Evolutionary conservation across 140 eudicot genomes (phyloP).

Genomic region (Bidens hawaiensis): DNA sequence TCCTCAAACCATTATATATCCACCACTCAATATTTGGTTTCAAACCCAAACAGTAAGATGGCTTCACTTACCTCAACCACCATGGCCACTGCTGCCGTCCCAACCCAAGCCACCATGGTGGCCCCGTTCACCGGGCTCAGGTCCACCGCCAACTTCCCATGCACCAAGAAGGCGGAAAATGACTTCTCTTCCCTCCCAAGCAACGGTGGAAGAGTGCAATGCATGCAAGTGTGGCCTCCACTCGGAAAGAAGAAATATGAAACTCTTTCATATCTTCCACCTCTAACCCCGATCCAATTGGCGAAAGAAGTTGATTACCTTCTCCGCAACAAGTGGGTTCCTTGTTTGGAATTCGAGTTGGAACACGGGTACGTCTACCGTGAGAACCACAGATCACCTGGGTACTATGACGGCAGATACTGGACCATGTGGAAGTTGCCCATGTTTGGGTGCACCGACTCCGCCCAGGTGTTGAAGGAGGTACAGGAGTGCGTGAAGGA

Average conservation of each 20-base stretch:
- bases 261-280: slow-evolving; percentile 68
- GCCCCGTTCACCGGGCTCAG: slow-evolving; percentile 56
- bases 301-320: slow-evolving; percentile 67
- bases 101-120: slow-evolving; percentile 41
- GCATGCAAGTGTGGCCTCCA: slow-evolving; percentile 77
- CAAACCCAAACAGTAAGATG: slow-evolving; percentile 11
- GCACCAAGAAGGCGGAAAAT: slow-evolving; percentile 27
- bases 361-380: slow-evolving; percentile 61
- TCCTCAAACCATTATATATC: slow-evolving; percentile 14
- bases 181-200: slow-evolving; percentile 42
- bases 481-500: slow-evolving; percentile 36
- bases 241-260: slow-evolving; percentile 44
- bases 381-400: slow-evolving; percentile 61
- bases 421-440: slow-evolving; percentile 40
- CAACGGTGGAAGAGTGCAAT: slow-evolving; percentile 54
- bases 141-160: slow-evolving; percentile 37
- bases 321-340: slow-evolving; percentile 53
- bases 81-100: slow-evolving; percentile 28
- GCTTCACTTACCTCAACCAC: slow-evolving; percentile 35
- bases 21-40: slow-evolving; percentile 15
- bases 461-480: slow-evolving; percentile 46
- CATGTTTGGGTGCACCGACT: slow-evolving; percentile 54
- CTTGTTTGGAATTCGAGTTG: slow-evolving; percentile 70
- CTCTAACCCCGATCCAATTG: slow-evolving; percentile 21
- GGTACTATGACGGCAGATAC: slow-evolving; percentile 70